phyloP scores from a whole-genome alignment of 805 yeast species.

The Brettanomyces bruxellensis region DNA sequence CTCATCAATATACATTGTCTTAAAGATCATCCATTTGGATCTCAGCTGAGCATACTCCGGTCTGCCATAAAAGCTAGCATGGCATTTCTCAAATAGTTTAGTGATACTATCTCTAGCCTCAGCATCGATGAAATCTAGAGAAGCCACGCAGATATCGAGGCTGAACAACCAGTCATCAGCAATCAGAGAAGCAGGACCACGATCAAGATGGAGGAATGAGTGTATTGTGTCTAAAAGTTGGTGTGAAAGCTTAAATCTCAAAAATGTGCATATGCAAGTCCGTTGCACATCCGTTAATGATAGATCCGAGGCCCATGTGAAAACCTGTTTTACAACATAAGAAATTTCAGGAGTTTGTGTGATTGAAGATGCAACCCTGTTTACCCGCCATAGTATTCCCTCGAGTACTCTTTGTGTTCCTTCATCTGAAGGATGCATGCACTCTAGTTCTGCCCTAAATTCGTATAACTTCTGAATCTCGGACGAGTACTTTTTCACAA shows the following conservation, averaged over 20 bases:
- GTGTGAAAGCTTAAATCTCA: background rate
- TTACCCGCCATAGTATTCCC: too few relatives aligned
- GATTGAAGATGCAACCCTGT: too few relatives aligned
- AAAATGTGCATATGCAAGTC: background rate
- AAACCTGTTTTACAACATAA: background rate
- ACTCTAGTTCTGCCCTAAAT: too few relatives aligned
- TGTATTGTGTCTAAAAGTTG: background rate
- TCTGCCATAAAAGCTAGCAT: background rate
- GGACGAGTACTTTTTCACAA: too few relatives aligned
- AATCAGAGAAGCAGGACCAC: background rate
- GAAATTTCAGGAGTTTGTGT: too few relatives aligned
- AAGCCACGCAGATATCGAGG: background rate
- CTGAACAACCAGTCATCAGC: background rate
- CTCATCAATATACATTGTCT: background rate
- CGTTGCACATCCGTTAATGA: background rate
- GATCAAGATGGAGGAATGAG: background rate
- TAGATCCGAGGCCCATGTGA: background rate
- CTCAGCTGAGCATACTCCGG: background rate
- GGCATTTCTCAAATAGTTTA: background rate
- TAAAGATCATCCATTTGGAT: background rate
- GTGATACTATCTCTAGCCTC: background rate
- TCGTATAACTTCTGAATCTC: too few relatives aligned
- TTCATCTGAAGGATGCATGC: background rate
- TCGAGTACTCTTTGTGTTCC: background rate
- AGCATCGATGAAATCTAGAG: background rate